These are phyloP conservation scores for Nepenthes mirabilis DNA, from an alignment of 148 eudicot genomes.

Conservation along the genomic window DNA sequence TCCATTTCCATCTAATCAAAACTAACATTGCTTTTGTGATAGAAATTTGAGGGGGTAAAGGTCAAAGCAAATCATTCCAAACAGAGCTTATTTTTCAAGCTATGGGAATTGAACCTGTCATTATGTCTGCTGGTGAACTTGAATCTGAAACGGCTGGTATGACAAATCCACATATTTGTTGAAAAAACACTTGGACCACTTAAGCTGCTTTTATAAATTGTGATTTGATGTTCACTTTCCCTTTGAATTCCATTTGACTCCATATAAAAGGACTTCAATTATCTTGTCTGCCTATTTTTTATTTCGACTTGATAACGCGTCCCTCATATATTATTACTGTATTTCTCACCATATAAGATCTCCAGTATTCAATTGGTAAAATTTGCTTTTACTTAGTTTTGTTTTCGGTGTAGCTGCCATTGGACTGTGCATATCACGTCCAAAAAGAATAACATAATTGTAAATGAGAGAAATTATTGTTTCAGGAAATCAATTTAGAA, in stretches of 20 bases:
- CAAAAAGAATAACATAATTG: no score
- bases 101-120: conserved; percentile 85
- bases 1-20: neutral
- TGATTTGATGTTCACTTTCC: neutral
- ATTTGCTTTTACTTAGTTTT: no score
- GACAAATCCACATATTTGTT: conserved; percentile 9
- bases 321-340: no score
- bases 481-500: no score
- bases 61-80: conserved; percentile 94
- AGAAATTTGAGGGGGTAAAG: conserved; percentile 99
- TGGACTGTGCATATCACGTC: no score
- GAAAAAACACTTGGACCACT: no score
- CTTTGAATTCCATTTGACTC: neutral
- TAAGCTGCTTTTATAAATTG: neutral
- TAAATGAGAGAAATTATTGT: no score
- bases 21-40: conserved; percentile 3
- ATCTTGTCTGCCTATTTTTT: neutral
- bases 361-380: no score
- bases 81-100: conserved; percentile 90
- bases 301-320: no score
- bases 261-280: neutral
- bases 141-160: conserved; percentile 96
- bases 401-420: no score
- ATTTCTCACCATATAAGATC: no score
- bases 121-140: conserved; percentile 96